phyloP scores from a whole-genome alignment of 371 early-diverging fungal species.

The Apophysomyces variabilis region DNA sequence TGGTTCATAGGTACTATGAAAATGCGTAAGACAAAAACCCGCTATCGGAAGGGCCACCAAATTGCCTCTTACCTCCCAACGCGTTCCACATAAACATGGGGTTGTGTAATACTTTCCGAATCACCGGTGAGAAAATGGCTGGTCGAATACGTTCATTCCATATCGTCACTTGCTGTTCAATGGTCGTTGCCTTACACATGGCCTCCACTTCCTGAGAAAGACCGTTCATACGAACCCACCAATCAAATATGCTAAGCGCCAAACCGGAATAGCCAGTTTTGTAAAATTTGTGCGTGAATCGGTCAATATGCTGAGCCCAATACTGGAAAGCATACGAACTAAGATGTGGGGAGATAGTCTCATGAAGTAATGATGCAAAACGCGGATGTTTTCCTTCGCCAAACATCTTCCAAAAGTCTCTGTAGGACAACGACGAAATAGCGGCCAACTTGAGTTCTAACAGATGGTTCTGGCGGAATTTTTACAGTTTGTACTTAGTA shows the following conservation, averaged over 20 bases:
- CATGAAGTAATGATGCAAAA: constrained; percentile 67
- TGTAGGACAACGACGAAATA: constrained; percentile 62
- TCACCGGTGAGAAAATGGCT: constrained; percentile 65
- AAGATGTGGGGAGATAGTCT: constrained; percentile 72
- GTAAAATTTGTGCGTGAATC: constrained; percentile 71
- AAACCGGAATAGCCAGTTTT: constrained; percentile 87
- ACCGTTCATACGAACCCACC: constrained; percentile 66
- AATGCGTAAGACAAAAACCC: background rate
- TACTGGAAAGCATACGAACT: constrained; percentile 79
- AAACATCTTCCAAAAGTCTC: constrained; percentile 83
- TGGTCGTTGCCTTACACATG: constrained; percentile 59
- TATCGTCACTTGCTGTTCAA: constrained; percentile 65
- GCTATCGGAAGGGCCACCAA: background rate
- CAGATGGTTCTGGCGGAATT: constrained; percentile 66
- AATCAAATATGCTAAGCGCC: constrained; percentile 73
- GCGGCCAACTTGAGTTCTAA: constrained; percentile 83
- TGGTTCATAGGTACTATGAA: constrained; percentile 80
- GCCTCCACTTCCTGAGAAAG: constrained; percentile 59
- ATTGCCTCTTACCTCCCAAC: constrained; percentile 59
- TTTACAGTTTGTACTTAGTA: no score
- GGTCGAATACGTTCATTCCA: constrained; percentile 73
- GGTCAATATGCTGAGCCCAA: constrained; percentile 70
- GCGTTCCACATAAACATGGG: constrained; percentile 88
- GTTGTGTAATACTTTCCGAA: constrained; percentile 70
- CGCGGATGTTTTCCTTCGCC: constrained; percentile 72